Percentiles rank a stretch among this genome's conserved stretches.
phyloP scores from a whole-genome alignment of 1,284 basidiomycete species.

The Heliocybe sulcata region DNA sequence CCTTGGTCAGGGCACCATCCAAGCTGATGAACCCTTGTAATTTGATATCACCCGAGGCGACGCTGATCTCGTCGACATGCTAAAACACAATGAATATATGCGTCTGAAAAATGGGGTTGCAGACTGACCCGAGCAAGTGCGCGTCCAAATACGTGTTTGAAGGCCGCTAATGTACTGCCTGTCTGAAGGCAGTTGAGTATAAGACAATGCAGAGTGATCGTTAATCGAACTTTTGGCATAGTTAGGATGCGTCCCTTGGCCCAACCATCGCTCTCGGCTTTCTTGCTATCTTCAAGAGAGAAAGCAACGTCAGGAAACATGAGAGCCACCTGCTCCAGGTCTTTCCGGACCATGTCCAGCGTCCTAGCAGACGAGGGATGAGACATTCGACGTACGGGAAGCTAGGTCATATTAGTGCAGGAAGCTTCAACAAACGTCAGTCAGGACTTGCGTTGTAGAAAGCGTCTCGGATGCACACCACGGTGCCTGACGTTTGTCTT shows the following conservation, averaged over 20 bases:
- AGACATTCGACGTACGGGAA: slow-evolving; percentile 70
- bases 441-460: slow-evolving; percentile 68
- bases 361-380: slow-evolving; percentile 53
- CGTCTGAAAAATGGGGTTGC: slow-evolving; percentile 2
- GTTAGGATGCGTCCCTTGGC: slow-evolving; percentile 40
- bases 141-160: slow-evolving; percentile 62
- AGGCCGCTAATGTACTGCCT: slow-evolving; percentile 49
- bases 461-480: slow-evolving; percentile 74
- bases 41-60: slow-evolving; percentile 39
- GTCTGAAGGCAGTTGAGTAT: slow-evolving; percentile 34
- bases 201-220: background rate
- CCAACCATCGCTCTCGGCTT: slow-evolving; percentile 22
- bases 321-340: slow-evolving; percentile 67
- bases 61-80: slow-evolving; percentile 62
- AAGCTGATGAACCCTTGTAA: slow-evolving; percentile 80
- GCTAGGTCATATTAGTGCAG: slow-evolving; percentile 31
- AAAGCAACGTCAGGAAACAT: slow-evolving; percentile 68
- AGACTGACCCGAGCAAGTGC: slow-evolving; percentile 54
- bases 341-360: slow-evolving; percentile 58
- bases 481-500: slow-evolving; percentile 67
- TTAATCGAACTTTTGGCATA: slow-evolving; percentile 54
- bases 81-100: slow-evolving; percentile 16
- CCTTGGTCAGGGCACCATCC: slow-evolving; percentile 67
- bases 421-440: slow-evolving; percentile 1
- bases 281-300: slow-evolving; percentile 51